Conservation (phyloP, 2,329 filamentous ascomycete species). For the Pseudocercospora vitis region DNA sequence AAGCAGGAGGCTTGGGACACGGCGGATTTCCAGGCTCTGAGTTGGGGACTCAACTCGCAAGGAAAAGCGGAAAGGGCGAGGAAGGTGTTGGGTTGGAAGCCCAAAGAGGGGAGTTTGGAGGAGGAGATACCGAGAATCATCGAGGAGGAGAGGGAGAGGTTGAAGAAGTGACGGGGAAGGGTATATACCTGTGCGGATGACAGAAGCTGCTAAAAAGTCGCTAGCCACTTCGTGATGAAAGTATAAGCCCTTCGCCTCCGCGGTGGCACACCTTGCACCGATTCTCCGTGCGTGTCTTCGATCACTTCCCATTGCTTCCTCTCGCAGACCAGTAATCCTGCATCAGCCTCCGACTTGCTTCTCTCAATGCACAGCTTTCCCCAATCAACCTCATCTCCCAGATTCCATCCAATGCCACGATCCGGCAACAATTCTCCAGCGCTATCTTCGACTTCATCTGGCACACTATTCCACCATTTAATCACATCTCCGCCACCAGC, state of each 20-base stretch:
- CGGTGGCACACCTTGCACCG: background rate
- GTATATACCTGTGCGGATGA: background rate
- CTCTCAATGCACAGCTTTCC: background rate
- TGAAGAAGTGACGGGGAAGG: background rate
- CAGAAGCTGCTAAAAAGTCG: background rate
- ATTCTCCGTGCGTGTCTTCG: background rate
- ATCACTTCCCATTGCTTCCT: background rate
- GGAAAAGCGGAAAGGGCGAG: conserved; percentile 56
- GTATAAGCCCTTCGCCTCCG: background rate
- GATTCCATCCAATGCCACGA: background rate
- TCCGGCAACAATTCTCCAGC: conserved; percentile 15
- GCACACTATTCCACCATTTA: conserved; percentile 15
- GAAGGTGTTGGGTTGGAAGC: conserved; percentile 63
- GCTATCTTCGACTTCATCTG: conserved; percentile 2
- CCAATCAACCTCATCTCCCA: background rate
- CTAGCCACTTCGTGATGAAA: background rate
- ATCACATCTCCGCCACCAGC: conserved; percentile 20
- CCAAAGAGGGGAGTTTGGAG: conserved; percentile 39
- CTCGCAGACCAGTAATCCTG: background rate
- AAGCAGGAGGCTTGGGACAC: conserved; percentile 49
- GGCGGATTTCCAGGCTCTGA: conserved; percentile 50
- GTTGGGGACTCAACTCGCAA: conserved; percentile 63
- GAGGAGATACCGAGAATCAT: conserved; percentile 36
- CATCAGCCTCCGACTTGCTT: background rate
- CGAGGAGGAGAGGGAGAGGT: conserved; percentile 31